Conservation (phyloP, 1,284 basidiomycete genomes). For the Inonotus obliquus region DNA sequence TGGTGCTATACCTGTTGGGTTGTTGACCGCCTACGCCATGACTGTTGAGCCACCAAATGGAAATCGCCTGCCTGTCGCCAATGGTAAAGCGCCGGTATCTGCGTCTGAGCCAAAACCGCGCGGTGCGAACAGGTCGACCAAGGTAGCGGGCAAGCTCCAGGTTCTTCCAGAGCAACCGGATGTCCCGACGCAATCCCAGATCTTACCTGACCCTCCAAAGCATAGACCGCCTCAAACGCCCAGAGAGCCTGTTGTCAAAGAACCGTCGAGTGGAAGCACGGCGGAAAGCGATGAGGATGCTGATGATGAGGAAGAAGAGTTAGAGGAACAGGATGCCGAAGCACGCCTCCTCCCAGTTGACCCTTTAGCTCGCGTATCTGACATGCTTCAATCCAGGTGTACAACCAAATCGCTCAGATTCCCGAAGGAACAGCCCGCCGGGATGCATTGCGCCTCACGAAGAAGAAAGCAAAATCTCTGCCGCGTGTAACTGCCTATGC, state of each 20-base stretch:
- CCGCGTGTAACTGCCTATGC: conserved; percentile 96
- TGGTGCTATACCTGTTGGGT: too few species aligned
- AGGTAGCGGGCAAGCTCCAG: conserved; percentile 84
- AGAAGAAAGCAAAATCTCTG: conserved; percentile 89
- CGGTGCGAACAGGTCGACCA: conserved; percentile 82
- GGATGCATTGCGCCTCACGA: conserved; percentile 86
- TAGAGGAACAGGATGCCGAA: conserved; percentile 50
- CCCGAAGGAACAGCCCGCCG: conserved; percentile 91
- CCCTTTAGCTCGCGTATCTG: background rate
- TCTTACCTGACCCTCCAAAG: conserved; percentile 24
- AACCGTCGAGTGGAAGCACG: conserved; percentile 37
- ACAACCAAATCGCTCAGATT: conserved; percentile 88
- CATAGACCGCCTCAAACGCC: conserved; percentile 25
- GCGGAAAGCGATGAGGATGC: conserved; percentile 63
- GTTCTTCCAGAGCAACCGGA: conserved; percentile 92
- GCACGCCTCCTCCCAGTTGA: conserved; percentile 42
- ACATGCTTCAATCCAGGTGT: conserved; percentile 47
- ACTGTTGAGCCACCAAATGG: conserved; percentile 11
- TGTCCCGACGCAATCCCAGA: conserved; percentile 35
- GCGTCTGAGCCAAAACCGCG: conserved; percentile 47
- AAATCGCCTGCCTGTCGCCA: conserved; percentile 1
- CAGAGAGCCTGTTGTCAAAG: conserved; percentile 7
- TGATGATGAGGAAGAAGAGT: conserved; percentile 61
- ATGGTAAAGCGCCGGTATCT: conserved; percentile 9
- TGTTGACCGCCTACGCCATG: conserved; percentile 2